Base-by-base conservation (phyloP, 345 rosid genomes). In the Rhodamnia argentea region DNA sequence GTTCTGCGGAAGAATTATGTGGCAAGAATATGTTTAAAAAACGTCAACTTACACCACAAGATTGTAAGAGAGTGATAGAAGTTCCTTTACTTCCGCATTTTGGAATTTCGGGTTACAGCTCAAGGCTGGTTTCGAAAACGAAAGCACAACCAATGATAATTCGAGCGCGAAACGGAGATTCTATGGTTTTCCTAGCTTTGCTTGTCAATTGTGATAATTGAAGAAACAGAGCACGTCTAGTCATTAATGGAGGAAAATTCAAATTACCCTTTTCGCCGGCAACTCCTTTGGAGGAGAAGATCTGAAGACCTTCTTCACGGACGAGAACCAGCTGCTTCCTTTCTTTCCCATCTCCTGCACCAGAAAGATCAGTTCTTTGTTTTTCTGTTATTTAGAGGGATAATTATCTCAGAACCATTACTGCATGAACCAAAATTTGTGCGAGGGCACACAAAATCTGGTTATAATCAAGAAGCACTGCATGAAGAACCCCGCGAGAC, bases 261-360 rank as follows among this genome's bases (percentile, higher is more conserved):
- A 18, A 60, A 55, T 84, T 92, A 94, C 99, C 98, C 93, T 95
- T 44, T 87, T 93, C 12, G 83, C 92, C 27, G 93, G 93, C 89
- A 88, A 89, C 51, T 91, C 94, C 88, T 87, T 93, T 52, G 96
- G 92, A 26, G 98, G 88, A 83, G 98, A 94, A 5, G 98, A 94
- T 86, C 93, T 93, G 91, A 97, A 97, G 55, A 93, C 98, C 91
- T 91, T 97, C 96, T 94, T 97, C 90, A 94, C 98, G 15, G 98
- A 90, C 29, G 96, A 94, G 91, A 96, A 94, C 99, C 99, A 97
- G 76, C 97, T 93, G 55, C 92, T 85, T 32, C 96, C 93, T 91
- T 96, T 96, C 95, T 96, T 96, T 87, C 98, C 99, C 99, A 95
- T 96, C 85, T 87, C 93, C 93, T 89, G 76, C 87, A 60, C 26